Conservation (phyloP, 495 filamentous ascomycete species). For the Neurospora sp. region DNA sequence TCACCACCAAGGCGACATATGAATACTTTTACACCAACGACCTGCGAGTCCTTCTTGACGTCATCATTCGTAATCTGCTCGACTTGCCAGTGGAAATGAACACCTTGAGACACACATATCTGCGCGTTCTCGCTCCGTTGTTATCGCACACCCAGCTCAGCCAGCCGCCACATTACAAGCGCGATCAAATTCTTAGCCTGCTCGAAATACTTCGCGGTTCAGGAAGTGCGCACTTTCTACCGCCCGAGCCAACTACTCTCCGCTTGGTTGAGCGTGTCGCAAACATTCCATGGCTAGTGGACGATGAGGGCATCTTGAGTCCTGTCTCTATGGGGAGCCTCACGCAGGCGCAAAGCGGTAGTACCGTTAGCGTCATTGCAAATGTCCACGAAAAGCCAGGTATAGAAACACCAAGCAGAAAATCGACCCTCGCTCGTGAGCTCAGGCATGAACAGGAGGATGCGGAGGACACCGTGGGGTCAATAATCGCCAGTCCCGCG, state of each 20-base stretch:
- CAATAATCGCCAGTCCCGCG: background rate
- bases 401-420: constrained; percentile 69
- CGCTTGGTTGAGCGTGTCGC: constrained; percentile 74
- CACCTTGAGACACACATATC: constrained; percentile 86
- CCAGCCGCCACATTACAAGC: constrained; percentile 80
- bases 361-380: constrained; percentile 61
- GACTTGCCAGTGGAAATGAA: constrained; percentile 77
- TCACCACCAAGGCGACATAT: constrained; percentile 80
- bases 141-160: constrained; percentile 84
- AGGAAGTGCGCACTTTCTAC: constrained; percentile 71
- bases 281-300: constrained; percentile 70
- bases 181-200: constrained; percentile 68
- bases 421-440: constrained; percentile 21
- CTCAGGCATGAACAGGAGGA: constrained; percentile 2
- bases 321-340: constrained; percentile 40
- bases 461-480: background rate
- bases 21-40: constrained; percentile 99
- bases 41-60: constrained; percentile 85
- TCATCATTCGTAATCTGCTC: constrained; percentile 90
- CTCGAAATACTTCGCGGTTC: constrained; percentile 55
- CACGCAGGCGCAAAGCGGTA: constrained; percentile 35
- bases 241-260: constrained; percentile 80
- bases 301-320: constrained; percentile 27
- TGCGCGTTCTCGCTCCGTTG: constrained; percentile 88
- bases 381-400: constrained; percentile 75